These are phyloP conservation scores for Schizosaccharomyces pombe DNA, from an alignment of 805 yeast species.

Conservation along the genomic window DNA sequence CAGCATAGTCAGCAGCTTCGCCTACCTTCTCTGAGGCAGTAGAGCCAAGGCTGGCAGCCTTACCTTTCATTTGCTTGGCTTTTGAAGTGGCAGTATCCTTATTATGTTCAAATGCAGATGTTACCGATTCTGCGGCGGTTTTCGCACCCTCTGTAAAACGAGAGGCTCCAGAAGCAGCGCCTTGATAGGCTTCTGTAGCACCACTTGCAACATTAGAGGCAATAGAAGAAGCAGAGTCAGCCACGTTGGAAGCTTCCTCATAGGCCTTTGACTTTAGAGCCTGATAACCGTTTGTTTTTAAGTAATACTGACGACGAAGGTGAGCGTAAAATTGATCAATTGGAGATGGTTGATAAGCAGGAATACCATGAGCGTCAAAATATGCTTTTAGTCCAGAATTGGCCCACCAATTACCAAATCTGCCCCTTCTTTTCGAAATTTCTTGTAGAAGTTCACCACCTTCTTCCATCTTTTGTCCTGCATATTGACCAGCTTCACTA, in stretches of 20 bases:
- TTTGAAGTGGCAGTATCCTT: neutral
- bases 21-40: neutral
- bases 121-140: neutral
- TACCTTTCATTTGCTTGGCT: neutral
- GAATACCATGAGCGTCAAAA: conserved; percentile 20
- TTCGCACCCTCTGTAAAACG: neutral
- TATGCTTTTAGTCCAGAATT: conserved; percentile 21
- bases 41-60: neutral
- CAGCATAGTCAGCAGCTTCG: neutral
- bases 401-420: conserved; percentile 16
- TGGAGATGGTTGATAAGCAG: conserved; percentile 2
- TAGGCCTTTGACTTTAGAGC: neutral
- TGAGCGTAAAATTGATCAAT: neutral
- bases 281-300: neutral
- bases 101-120: too few relatives aligned
- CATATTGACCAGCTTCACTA: neutral
- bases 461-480: neutral
- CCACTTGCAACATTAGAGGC: neutral
- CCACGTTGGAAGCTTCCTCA: neutral
- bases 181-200: neutral
- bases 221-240: neutral
- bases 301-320: conserved; percentile 1
- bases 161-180: neutral
- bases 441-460: neutral
- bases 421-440: neutral